phyloP scores from a whole-genome alignment of 441 rosid species.

The California macrophylla region DNA sequence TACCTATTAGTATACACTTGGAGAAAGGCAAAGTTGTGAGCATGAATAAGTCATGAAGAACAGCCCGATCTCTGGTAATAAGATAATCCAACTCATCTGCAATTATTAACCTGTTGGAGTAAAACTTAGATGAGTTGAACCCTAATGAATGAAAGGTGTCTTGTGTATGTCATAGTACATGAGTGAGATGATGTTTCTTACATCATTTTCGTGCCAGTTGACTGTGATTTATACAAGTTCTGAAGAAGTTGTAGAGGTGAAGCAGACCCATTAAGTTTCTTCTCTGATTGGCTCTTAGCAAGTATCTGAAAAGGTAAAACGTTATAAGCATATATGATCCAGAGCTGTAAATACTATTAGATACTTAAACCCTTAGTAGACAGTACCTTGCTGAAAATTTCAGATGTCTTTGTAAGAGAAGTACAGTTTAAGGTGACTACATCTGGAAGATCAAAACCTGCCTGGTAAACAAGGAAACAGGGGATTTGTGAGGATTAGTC shows the following conservation, averaged over 20 bases:
- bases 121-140: slow-evolving; percentile 2
- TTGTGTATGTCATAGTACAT: background rate
- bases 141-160: background rate
- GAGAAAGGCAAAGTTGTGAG: slow-evolving; percentile 75
- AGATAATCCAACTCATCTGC: slow-evolving; percentile 87
- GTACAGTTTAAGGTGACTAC: slow-evolving; percentile 56
- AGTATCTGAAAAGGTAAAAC: slow-evolving; percentile 41
- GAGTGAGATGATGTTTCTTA: slow-evolving; percentile 25
- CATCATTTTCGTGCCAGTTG: slow-evolving; percentile 52
- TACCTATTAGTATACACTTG: slow-evolving; percentile 72
- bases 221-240: slow-evolving; percentile 38
- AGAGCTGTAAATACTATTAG: background rate
- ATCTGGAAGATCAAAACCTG: slow-evolving; percentile 39
- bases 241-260: slow-evolving; percentile 55
- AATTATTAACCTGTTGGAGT: slow-evolving; percentile 45
- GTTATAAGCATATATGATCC: slow-evolving; percentile 17
- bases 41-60: slow-evolving; percentile 87
- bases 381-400: slow-evolving; percentile 67
- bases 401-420: slow-evolving; percentile 48
- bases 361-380: background rate
- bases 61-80: slow-evolving; percentile 70
- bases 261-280: slow-evolving; percentile 31
- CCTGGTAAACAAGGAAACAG: slow-evolving; percentile 28
- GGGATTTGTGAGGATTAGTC: background rate
- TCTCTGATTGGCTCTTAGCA: slow-evolving; percentile 28